phyloP scores from a whole-genome alignment of 2,329 filamentous ascomycete genomes.

The Aspergillus flavus region DNA sequence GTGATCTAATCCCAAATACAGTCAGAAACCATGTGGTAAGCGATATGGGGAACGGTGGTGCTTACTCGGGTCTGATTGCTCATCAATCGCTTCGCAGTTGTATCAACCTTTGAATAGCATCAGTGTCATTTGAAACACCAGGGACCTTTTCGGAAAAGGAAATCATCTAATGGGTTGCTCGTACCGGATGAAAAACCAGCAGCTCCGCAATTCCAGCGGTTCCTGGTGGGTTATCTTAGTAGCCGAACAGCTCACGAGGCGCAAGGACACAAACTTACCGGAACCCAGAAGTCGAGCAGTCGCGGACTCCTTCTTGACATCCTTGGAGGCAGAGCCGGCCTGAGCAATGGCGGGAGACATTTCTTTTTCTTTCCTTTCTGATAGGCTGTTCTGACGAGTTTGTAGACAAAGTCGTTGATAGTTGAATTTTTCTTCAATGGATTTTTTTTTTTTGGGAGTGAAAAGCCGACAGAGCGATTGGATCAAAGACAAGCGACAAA shows the following conservation, averaged over 20 bases:
- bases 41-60: not conserved
- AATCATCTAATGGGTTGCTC: slow-evolving; percentile 26
- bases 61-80: slow-evolving; percentile 83
- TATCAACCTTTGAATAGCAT: slow-evolving; percentile 72
- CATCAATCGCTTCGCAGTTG: slow-evolving; percentile 98
- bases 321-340: slow-evolving; percentile 54
- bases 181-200: slow-evolving; percentile 86
- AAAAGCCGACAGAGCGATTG: not conserved
- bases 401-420: slow-evolving; percentile 6
- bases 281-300: slow-evolving; percentile 86
- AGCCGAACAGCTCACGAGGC: slow-evolving; percentile 11
- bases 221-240: slow-evolving; percentile 55
- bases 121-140: slow-evolving; percentile 18
- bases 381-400: not conserved
- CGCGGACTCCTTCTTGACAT: slow-evolving; percentile 83
- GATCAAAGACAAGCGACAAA: not conserved
- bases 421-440: slow-evolving; percentile 11
- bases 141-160: not conserved
- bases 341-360: slow-evolving; percentile 60
- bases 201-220: slow-evolving; percentile 91
- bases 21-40: slow-evolving; percentile 5
- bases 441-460: slow-evolving; percentile 1
- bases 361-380: slow-evolving; percentile 17
- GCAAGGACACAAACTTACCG: slow-evolving; percentile 57
- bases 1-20: slow-evolving; percentile 52